These are phyloP conservation scores for Acanthamoeba rhysodes DNA, from an alignment of 208 protist species.

Conservation along the genomic window DNA sequence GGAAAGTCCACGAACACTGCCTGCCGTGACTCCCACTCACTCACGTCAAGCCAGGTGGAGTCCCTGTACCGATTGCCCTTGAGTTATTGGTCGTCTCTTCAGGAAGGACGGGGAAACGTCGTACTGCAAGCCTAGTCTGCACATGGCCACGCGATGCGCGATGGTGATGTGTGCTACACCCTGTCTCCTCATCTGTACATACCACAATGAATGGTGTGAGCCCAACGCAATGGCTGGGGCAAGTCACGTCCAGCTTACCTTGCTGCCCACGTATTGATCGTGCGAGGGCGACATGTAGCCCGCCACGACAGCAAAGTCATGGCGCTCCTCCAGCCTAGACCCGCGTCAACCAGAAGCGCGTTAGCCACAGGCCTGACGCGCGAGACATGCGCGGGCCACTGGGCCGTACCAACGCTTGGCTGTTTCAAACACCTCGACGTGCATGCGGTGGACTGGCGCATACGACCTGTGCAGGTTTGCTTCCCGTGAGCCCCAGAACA, in stretches of 20 bases:
- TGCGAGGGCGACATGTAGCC: conserved; percentile 43
- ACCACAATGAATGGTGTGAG: too few relatives aligned
- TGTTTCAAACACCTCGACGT: conserved; percentile 13
- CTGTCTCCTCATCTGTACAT: background rate
- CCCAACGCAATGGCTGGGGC: background rate
- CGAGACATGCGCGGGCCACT: background rate
- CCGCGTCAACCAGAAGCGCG: background rate
- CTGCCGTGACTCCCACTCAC: background rate
- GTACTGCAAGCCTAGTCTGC: background rate
- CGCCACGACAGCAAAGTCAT: background rate
- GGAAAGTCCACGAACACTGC: background rate
- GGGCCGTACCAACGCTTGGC: conserved; percentile 12
- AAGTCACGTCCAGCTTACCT: background rate
- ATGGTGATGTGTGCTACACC: background rate
- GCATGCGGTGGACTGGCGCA: conserved; percentile 36
- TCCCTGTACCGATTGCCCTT: background rate
- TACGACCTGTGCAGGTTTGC: background rate
- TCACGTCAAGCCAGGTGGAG: background rate
- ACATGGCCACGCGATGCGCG: conserved; percentile 28
- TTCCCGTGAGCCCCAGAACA: background rate
- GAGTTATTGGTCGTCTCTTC: background rate
- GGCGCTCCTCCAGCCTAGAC: background rate
- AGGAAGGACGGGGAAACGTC: background rate
- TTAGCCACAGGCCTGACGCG: background rate
- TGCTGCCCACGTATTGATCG: background rate